These are phyloP conservation scores for Coemansia reversa DNA, from an alignment of 192 early-diverging fungal genomes.

Conservation along the genomic window DNA sequence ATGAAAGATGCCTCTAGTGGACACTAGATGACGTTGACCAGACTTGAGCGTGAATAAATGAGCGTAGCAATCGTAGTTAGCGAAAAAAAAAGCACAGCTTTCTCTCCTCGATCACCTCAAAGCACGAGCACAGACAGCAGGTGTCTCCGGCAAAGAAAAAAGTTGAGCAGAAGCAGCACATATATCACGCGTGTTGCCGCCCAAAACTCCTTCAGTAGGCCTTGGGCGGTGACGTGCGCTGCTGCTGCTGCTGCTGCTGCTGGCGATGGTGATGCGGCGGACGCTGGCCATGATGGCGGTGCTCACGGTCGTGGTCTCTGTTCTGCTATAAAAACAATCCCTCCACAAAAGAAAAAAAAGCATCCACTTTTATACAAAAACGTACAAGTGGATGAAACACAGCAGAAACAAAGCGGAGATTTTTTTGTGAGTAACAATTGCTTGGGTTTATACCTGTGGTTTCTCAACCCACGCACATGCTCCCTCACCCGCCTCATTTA, in stretches of 20 bases:
- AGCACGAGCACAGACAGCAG: no score
- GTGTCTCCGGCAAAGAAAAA: not conserved
- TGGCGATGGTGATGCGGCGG: slow-evolving; percentile 7
- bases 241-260: no score
- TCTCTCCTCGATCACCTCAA: not conserved
- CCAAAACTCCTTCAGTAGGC: slow-evolving; percentile 10
- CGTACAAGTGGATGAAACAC: no score
- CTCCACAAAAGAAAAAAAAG: no score
- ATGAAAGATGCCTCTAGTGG: no score
- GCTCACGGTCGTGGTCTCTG: slow-evolving; percentile 12
- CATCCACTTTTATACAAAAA: no score
- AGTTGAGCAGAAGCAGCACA: not conserved
- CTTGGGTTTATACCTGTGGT: not conserved
- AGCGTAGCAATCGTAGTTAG: not conserved
- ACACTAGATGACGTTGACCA: no score
- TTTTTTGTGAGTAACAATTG: not conserved
- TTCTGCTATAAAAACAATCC: slow-evolving; percentile 16
- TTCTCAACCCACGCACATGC: slow-evolving; percentile 8
- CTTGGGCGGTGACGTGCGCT: slow-evolving; percentile 20
- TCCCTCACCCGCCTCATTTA: not conserved
- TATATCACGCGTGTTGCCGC: not conserved
- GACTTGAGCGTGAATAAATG: no score
- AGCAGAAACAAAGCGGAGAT: no score
- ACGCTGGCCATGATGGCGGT: slow-evolving; percentile 8
- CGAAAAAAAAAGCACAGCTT: slow-evolving; percentile 7